Conservation (phyloP, 345 rosid species). For the Punica granatum region DNA sequence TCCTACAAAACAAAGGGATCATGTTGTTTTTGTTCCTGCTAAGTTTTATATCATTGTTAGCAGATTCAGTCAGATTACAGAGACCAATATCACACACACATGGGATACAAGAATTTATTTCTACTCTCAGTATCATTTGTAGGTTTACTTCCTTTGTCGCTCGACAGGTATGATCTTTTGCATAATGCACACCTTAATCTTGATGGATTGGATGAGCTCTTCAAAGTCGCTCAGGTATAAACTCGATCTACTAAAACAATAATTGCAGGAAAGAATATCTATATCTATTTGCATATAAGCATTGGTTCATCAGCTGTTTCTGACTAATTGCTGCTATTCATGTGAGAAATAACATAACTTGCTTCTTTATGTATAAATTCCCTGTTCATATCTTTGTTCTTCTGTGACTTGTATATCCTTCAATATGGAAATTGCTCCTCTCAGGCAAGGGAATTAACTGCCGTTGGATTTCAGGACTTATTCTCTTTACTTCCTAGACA, state of each 20-base stretch:
- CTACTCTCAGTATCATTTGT: background rate
- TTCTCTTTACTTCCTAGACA: background rate
- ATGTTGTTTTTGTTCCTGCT: too few species aligned
- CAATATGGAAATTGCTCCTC: background rate
- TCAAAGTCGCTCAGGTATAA: conserved; percentile 44
- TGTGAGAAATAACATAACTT: background rate
- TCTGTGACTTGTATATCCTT: background rate
- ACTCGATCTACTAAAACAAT: background rate
- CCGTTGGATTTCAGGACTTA: background rate
- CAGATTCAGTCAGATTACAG: background rate
- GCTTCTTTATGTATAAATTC: background rate
- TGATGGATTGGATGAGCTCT: conserved; percentile 78
- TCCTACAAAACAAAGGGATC: too few species aligned
- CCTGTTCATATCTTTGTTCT: conserved; percentile 3
- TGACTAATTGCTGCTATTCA: background rate
- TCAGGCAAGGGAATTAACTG: background rate
- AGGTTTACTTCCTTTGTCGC: background rate
- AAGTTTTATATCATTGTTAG: too few species aligned
- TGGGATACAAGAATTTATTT: background rate
- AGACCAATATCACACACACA: background rate
- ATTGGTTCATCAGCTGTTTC: background rate
- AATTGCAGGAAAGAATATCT: background rate
- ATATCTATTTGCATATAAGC: background rate
- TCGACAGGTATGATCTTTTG: conserved; percentile 77
- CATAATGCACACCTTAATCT: conserved; percentile 95